These are phyloP conservation scores for Ophiocytium majus DNA, from an alignment of 352 stramenopile genomes.

Conservation along the genomic window DNA sequence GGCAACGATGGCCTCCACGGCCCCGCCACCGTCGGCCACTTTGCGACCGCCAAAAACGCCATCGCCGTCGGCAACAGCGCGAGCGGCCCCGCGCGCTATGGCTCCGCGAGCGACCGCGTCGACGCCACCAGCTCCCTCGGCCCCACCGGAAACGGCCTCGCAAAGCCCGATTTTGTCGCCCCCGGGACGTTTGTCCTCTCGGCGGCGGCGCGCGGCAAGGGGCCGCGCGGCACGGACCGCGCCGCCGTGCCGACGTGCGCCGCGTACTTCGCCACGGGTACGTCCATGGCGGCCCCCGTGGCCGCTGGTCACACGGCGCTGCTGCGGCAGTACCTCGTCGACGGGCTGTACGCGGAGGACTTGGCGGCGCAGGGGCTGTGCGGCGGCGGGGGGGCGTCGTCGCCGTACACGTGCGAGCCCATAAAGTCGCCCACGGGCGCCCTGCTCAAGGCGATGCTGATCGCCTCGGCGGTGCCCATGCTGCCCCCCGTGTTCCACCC, in stretches of 20 bases:
- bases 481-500: background rate
- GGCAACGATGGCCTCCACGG: slow-evolving; percentile 79
- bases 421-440: slow-evolving; percentile 47
- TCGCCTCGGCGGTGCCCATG: slow-evolving; percentile 11
- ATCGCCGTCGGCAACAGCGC: slow-evolving; percentile 72
- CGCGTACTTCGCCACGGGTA: slow-evolving; percentile 56
- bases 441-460: slow-evolving; percentile 49
- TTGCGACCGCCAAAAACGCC: slow-evolving; percentile 75
- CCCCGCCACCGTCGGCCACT: slow-evolving; percentile 63
- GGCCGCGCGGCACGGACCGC: background rate
- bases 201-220: slow-evolving; percentile 41
- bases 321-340: slow-evolving; percentile 71
- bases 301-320: slow-evolving; percentile 70
- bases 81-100: slow-evolving; percentile 53
- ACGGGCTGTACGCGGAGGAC: slow-evolving; percentile 72
- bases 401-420: slow-evolving; percentile 31
- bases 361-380: slow-evolving; percentile 32
- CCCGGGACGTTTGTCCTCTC: slow-evolving; percentile 65
- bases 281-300: slow-evolving; percentile 68
- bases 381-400: background rate
- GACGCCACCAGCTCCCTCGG: slow-evolving; percentile 70
- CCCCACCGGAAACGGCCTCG: slow-evolving; percentile 66
- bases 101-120: slow-evolving; percentile 61
- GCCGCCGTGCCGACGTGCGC: background rate
- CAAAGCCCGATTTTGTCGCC: slow-evolving; percentile 74